A percentile compares a stretch with the other conserved stretches of the same genome.
Evolutionary conservation across 768 basidiomycete species (phyloP).

Genomic region (Boletus sp.): DNA sequence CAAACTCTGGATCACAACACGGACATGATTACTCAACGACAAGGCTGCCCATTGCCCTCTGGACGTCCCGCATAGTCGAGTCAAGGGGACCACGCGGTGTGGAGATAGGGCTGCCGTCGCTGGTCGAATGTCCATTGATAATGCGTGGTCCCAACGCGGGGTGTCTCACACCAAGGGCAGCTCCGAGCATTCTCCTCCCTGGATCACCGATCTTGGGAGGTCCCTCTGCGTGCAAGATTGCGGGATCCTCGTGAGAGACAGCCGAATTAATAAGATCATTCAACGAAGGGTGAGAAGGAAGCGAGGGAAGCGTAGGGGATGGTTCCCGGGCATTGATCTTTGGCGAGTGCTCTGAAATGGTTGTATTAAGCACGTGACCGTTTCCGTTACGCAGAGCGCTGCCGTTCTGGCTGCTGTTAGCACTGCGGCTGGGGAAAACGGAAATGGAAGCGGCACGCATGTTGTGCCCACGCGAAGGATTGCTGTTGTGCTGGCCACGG

Average conservation of each 20-base stretch:
- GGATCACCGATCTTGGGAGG: conserved; percentile 87
- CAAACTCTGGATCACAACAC: conserved; percentile 10
- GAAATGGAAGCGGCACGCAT: conserved; percentile 68
- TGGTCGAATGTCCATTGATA: conserved; percentile 40
- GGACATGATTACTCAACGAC: conserved; percentile 60
- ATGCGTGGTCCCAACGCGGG: conserved; percentile 67
- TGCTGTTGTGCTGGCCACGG: conserved; percentile 59
- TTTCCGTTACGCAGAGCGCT: conserved; percentile 29
- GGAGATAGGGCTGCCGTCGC: conserved; percentile 31
- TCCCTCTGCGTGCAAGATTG: conserved; percentile 51
- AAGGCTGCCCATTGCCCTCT: conserved; percentile 74
- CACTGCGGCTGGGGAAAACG: conserved; percentile 54
- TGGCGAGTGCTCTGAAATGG: conserved; percentile 53
- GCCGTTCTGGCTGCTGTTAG: conserved; percentile 38
- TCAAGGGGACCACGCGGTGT: conserved; percentile 42
- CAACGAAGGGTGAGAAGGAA: conserved; percentile 82
- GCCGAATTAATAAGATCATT: conserved; percentile 80
- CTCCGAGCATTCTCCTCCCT: conserved; percentile 86
- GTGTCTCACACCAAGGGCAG: conserved; percentile 80
- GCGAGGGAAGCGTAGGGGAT: conserved; percentile 76
- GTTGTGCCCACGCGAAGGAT: conserved; percentile 69
- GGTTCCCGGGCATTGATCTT: conserved; percentile 58
- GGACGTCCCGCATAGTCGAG: conserved; percentile 63
- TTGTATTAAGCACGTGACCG: conserved; percentile 37
- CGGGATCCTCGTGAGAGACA: conserved; percentile 60